Conservation (phyloP, 106 monocot genomes). For the Xerophyta viscosa region DNA sequence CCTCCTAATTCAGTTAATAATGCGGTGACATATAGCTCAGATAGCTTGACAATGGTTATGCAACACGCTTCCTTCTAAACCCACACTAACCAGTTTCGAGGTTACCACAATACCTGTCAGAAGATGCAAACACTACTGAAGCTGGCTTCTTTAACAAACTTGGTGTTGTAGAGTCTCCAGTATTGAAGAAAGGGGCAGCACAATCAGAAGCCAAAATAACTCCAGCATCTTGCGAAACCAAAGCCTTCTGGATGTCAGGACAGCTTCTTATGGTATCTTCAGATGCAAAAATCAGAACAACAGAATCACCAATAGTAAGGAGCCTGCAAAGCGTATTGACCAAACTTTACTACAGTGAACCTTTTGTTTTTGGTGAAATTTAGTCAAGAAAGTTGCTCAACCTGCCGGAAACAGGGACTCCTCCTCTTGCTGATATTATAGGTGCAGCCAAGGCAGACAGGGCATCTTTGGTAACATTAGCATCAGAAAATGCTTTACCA, state of each 20-base stretch:
- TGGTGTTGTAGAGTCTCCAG: constrained; percentile 8
- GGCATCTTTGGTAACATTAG: constrained; percentile 40
- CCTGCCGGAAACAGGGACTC: constrained; percentile 70
- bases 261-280: constrained; percentile 39
- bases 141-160: constrained; percentile 33
- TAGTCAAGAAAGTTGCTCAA: constrained; percentile 3
- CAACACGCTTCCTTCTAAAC: too few species aligned
- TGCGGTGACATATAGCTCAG: too few species aligned
- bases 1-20: too few species aligned
- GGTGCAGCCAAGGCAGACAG: constrained; percentile 77
- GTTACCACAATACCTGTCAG: constrained; percentile 68
- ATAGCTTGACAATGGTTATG: too few species aligned
- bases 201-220: constrained; percentile 48
- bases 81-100: too few species aligned
- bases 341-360: too few species aligned
- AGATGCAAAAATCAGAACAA: constrained; percentile 57
- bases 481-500: constrained; percentile 79
- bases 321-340: constrained; percentile 37
- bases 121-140: constrained; percentile 48
- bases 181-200: constrained; percentile 44
- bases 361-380: too few species aligned
- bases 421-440: constrained; percentile 68
- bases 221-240: constrained; percentile 50
- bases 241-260: constrained; percentile 21
- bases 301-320: constrained; percentile 47